phyloP scores from a whole-genome alignment of 2,329 filamentous ascomycete genomes.

The Ceratocystis cubensis region DNA sequence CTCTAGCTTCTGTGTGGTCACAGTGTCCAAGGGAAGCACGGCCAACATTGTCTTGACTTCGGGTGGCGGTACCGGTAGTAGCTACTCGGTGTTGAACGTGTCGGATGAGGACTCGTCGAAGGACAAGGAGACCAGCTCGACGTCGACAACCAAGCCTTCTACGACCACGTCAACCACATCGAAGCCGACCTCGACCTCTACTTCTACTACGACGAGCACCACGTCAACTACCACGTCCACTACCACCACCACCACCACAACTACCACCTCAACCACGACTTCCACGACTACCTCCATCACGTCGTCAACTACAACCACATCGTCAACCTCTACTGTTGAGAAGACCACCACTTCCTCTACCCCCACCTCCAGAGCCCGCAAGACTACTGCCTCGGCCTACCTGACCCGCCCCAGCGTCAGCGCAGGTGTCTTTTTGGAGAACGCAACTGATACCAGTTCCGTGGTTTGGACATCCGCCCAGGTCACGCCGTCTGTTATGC shows the following conservation, averaged over 20 bases:
- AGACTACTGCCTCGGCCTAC: slow-evolving; percentile 22
- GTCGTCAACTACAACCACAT: slow-evolving; percentile 21
- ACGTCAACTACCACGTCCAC: slow-evolving; percentile 21
- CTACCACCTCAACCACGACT: slow-evolving; percentile 13
- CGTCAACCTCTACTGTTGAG: slow-evolving; percentile 21
- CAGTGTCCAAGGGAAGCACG: slow-evolving; percentile 51
- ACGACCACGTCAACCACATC: slow-evolving; percentile 23
- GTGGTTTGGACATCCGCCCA: neutral
- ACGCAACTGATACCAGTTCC: slow-evolving; percentile 28
- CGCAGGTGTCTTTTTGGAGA: slow-evolving; percentile 45
- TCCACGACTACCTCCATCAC: slow-evolving; percentile 19
- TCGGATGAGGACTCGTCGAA: neutral
- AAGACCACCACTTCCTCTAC: slow-evolving; percentile 20
- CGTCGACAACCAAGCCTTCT: slow-evolving; percentile 18
- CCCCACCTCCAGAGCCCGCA: slow-evolving; percentile 20
- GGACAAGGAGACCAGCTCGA: slow-evolving; percentile 20
- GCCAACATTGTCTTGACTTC: slow-evolving; percentile 55
- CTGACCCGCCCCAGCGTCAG: slow-evolving; percentile 25
- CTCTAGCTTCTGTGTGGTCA: slow-evolving; percentile 63
- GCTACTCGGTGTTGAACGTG: neutral
- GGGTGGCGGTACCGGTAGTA: slow-evolving; percentile 32
- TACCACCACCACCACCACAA: slow-evolving; percentile 13
- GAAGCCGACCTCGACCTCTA: slow-evolving; percentile 25
- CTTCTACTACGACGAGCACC: slow-evolving; percentile 25
- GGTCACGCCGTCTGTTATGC: slow-evolving; percentile 10